Conservation (phyloP, 2,329 filamentous ascomycete genomes). For the Plenodomus biglobosus region DNA sequence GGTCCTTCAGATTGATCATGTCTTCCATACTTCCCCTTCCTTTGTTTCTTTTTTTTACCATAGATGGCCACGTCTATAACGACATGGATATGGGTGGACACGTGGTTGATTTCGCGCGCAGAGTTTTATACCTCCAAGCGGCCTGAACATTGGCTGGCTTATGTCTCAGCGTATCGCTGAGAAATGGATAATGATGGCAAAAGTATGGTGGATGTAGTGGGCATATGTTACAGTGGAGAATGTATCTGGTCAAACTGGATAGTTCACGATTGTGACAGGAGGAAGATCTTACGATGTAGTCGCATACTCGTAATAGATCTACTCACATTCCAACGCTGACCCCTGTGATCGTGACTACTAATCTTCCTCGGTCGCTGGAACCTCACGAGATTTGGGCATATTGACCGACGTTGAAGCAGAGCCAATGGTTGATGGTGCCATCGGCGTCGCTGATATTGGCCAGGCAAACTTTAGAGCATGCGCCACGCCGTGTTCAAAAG, state of each 20-base stretch:
- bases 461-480: too few species aligned
- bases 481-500: background rate
- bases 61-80: slow-evolving; percentile 38
- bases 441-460: background rate
- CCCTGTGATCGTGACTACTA: background rate
- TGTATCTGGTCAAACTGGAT: slow-evolving; percentile 22
- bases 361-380: too few species aligned
- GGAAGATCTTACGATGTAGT: background rate
- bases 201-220: slow-evolving; percentile 20
- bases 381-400: background rate
- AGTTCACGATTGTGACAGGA: background rate
- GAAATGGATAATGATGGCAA: slow-evolving; percentile 21
- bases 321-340: background rate
- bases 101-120: slow-evolving; percentile 25
- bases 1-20: slow-evolving; percentile 13
- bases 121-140: slow-evolving; percentile 36
- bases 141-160: slow-evolving; percentile 22
- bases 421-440: background rate
- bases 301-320: background rate
- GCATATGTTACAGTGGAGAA: slow-evolving; percentile 10
- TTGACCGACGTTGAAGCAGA: background rate
- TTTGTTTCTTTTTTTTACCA: slow-evolving; percentile 35
- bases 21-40: slow-evolving; percentile 19
- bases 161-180: slow-evolving; percentile 18
- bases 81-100: slow-evolving; percentile 27